These are phyloP conservation scores for Yarrowia sp. DNA, from an alignment of 805 yeast genomes.

Conservation along the genomic window DNA sequence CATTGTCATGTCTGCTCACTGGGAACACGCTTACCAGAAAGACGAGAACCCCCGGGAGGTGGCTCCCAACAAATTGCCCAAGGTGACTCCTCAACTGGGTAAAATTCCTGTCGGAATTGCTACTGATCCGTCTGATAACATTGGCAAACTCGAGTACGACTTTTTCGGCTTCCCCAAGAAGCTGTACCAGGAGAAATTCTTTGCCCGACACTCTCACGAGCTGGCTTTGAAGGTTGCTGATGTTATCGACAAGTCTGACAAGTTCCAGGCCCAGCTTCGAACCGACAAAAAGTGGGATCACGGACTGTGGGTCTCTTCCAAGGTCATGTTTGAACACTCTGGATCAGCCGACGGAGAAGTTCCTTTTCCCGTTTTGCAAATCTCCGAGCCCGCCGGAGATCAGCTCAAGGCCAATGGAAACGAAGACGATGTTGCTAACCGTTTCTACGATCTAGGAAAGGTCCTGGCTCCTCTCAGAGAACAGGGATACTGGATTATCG, in stretches of 20 bases:
- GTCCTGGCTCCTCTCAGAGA: slow-evolving; percentile 52
- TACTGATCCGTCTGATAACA: slow-evolving; percentile 46
- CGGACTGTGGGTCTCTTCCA: slow-evolving; percentile 79
- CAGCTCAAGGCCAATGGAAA: slow-evolving; percentile 29
- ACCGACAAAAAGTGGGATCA: slow-evolving; percentile 71
- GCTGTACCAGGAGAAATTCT: slow-evolving; percentile 64
- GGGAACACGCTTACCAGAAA: slow-evolving; percentile 48
- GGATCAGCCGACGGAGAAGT: slow-evolving; percentile 36
- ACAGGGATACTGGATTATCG: slow-evolving; percentile 52
- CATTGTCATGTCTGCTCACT: slow-evolving; percentile 71
- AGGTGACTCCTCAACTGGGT: slow-evolving; percentile 1
- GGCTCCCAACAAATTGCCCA: slow-evolving; percentile 7
- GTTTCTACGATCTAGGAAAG: slow-evolving; percentile 51
- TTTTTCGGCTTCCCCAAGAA: slow-evolving; percentile 68
- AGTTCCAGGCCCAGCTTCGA: slow-evolving; percentile 44
- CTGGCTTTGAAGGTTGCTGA: slow-evolving; percentile 49
- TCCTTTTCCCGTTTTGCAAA: slow-evolving; percentile 45
- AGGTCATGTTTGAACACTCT: slow-evolving; percentile 58
- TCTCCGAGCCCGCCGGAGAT: slow-evolving; percentile 38
- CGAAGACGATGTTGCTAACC: slow-evolving; percentile 44
- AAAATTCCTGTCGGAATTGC: slow-evolving; percentile 30
- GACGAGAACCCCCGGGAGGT: slow-evolving; percentile 27
- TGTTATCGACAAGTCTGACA: slow-evolving; percentile 44
- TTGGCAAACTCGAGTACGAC: slow-evolving; percentile 56
- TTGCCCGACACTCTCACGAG: slow-evolving; percentile 45